Evolutionary conservation across 2,329 filamentous ascomycete species (phyloP).

Genomic region (Neospermospora avenae): DNA sequence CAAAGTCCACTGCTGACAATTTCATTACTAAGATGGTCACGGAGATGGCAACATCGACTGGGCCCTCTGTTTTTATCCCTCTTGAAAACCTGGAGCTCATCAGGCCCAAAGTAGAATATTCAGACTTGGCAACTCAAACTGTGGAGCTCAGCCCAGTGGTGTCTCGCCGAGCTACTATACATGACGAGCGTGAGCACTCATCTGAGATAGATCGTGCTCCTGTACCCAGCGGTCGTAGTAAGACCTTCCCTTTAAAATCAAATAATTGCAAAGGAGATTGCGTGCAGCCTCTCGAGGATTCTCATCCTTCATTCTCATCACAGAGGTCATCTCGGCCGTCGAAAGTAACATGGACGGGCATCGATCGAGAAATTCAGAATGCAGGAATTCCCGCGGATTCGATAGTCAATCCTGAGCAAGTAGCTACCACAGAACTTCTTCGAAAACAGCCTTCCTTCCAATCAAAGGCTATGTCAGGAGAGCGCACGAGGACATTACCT

Average conservation of each 20-base stretch:
- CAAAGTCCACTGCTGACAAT: not conserved
- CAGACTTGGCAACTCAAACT: slow-evolving; percentile 13
- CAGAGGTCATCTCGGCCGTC: slow-evolving; percentile 6
- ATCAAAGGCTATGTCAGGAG: not conserved
- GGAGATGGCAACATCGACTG: not conserved
- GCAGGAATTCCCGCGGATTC: not conserved
- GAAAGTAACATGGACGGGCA: slow-evolving; percentile 7
- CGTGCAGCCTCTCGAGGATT: not conserved
- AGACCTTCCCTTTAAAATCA: slow-evolving; percentile 11
- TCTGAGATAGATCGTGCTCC: slow-evolving; percentile 4
- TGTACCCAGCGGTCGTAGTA: not conserved
- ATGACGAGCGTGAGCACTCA: not conserved
- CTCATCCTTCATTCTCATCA: not conserved
- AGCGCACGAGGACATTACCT: slow-evolving; percentile 12
- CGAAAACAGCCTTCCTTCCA: slow-evolving; percentile 2
- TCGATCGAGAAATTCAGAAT: slow-evolving; percentile 9
- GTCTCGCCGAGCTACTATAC: not conserved
- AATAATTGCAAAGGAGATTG: slow-evolving; percentile 11
- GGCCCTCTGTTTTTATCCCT: not conserved
- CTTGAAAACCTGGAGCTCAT: not conserved
- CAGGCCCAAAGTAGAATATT: not conserved
- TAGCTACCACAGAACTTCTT: too few relatives aligned
- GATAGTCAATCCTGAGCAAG: not conserved
- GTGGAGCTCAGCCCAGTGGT: not conserved
- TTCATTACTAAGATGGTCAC: not conserved